Percentiles rank a stretch among this genome's conserved stretches.
Evolutionary conservation across 164 flowering plant genomes (phyloP).

Genomic region (Liriodendron chinense): DNA sequence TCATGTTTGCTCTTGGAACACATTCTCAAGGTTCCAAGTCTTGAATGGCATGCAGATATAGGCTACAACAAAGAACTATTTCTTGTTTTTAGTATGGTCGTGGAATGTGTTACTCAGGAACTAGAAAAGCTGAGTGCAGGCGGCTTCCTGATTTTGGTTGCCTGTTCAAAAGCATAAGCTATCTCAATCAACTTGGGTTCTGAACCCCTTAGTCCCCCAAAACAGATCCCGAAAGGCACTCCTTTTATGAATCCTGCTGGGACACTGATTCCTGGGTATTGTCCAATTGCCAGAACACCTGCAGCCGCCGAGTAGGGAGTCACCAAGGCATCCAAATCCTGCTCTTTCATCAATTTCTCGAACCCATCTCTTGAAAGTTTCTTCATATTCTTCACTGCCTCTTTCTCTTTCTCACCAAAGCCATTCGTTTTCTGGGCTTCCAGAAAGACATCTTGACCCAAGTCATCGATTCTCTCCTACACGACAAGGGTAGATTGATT

Average conservation of each 20-base stretch:
- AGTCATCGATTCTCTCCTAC: conserved; percentile 36
- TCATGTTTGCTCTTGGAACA: too few relatives aligned
- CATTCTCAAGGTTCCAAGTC: too few relatives aligned
- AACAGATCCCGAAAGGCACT: conserved; percentile 47
- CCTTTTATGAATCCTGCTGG: conserved; percentile 49
- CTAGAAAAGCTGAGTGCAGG: too few relatives aligned
- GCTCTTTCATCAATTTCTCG: conserved; percentile 36
- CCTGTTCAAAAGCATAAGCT: conserved; percentile 54
- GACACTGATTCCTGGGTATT: conserved; percentile 46
- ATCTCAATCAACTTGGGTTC: conserved; percentile 47
- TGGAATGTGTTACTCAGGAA: too few relatives aligned
- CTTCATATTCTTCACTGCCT: conserved; percentile 21
- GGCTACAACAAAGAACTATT: too few relatives aligned
- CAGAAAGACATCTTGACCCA: conserved; percentile 21
- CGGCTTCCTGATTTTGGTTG: conserved; percentile 38
- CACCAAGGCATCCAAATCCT: conserved; percentile 48
- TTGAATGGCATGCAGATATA: too few relatives aligned
- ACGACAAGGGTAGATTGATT: too few relatives aligned
- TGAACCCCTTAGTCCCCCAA: conserved; percentile 44
- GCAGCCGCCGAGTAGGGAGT: conserved; percentile 11
- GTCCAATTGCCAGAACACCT: conserved; percentile 41
- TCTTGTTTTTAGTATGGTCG: too few relatives aligned
- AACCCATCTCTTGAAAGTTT: conserved; percentile 27
- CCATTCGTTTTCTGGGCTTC: conserved; percentile 35
- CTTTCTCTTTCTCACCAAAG: conserved; percentile 23